phyloP scores from a whole-genome alignment of 768 basidiomycete species.

The Multifurca ochricompacta region DNA sequence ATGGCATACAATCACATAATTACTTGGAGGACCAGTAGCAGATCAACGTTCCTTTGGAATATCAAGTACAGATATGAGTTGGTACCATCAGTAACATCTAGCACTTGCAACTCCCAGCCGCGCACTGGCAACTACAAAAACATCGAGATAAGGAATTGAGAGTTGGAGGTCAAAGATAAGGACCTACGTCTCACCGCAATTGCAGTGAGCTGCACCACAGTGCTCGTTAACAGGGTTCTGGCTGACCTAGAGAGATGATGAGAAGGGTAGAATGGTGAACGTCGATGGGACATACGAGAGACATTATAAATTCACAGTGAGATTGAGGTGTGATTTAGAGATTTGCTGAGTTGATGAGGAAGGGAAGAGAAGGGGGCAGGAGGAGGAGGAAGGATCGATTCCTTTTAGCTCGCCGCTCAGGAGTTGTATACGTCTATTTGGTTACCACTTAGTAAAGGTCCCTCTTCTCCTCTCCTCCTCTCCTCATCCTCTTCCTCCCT shows the following conservation, averaged over 20 bases:
- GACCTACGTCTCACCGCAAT: constrained; percentile 42
- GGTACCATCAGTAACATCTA: constrained; percentile 25
- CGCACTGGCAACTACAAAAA: constrained; percentile 46
- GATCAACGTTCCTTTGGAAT: background rate
- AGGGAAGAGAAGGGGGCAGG: background rate
- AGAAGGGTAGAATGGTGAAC: no score
- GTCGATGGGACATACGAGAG: background rate
- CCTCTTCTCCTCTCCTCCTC: no score
- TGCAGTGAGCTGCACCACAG: constrained; percentile 30
- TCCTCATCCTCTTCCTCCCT: no score
- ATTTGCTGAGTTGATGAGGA: background rate
- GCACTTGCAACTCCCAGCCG: constrained; percentile 60
- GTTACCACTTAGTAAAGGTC: no score
- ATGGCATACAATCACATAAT: background rate
- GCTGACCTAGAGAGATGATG: background rate
- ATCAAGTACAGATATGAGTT: background rate
- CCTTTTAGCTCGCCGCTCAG: background rate
- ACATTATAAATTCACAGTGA: background rate
- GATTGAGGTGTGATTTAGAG: background rate
- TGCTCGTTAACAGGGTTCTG: constrained; percentile 34
- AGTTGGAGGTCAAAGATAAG: background rate
- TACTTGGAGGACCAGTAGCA: background rate
- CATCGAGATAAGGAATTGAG: background rate
- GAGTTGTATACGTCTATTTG: constrained; percentile 1
- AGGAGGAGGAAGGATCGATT: no score